Base-by-base conservation (phyloP, 2,329 filamentous ascomycete species). In the Diaporthe capsici region DNA sequence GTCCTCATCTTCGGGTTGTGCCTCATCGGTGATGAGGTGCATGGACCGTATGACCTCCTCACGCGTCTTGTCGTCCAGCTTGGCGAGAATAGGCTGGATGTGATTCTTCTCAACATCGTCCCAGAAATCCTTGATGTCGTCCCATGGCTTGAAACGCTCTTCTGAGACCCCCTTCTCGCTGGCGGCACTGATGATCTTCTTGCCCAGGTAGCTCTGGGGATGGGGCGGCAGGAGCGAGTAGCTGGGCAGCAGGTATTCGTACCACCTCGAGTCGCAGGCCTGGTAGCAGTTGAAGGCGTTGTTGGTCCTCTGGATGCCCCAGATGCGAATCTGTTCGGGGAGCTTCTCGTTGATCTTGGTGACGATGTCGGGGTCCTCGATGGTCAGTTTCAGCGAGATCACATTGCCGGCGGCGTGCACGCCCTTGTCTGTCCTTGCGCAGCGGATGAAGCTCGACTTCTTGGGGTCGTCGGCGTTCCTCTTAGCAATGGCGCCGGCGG, bases 331-430 rank as follows among this genome's bases (percentile, higher is more conserved):
- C 86, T 99, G 97, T 5, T 93, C 90, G 2, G 94, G 94, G 55
- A 99, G 88, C 74, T 94, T 87, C 49, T 92, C 90, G 85, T 99
- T 99, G 89, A 99, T 98, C 85, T 95, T 98, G 74, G 95, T 87
- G 34, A 98, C 92, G 67, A 98, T 91, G 77, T 98, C 92, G 15
- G 92, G 89, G 75, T 98, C 96, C 84, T 98, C 96, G 65, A 98
- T 93, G 80, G 99, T 98, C 80, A 99, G 88, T 87, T 99, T 99
- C 81, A 98, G 84, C 44, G 95, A 98, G 77, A 98, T 95, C 81
- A 98, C 93, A 82, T 98, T 98, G 71, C 96, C 97, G 1, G 96
- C 96, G 1, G 96, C 96, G 84, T 98, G 96, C 2, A 98, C 96
- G 73, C 97, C 97, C 87, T 98, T 99, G 86, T 99, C 97, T 0